Base-by-base conservation (phyloP, 2,329 filamentous ascomycete species). In the Fusarium begoniae region DNA sequence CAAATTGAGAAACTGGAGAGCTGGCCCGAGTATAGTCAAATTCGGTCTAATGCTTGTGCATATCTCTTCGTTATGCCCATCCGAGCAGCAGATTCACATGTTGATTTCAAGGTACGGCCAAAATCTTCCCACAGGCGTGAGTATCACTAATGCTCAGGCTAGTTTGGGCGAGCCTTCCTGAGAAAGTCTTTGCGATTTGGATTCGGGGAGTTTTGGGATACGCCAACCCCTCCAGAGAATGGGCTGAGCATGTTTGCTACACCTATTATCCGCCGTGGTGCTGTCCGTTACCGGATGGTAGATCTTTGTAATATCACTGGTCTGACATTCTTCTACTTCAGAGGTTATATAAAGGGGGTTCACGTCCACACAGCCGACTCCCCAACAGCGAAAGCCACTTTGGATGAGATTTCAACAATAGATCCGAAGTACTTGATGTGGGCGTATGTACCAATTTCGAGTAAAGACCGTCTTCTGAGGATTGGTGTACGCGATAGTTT, bases 231-330 rank as follows among this genome's bases (percentile, higher is more conserved):
- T 28, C 24, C 44, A 5, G 2, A 47, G 6, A 5, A 47, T 6
- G 12, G 24, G 18, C 18, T 28, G 12, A 47, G 5, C 24, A 28
- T 28, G 44, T 47, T 47, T 7, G 44, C 44, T 28, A 0, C 0
- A 47, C 24, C 44, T 3, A 3, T 28, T 13, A 0, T 0, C 24
- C 44, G 44, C 18, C 0, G 3, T 26, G 8, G 24, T 47, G 2
- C 44, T 8, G 13, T 9, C 44, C 44, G 24, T 28, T 47, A 28
- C 18, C 12, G 44, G 8, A 28, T 18, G 44, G 44, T 47, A 47
- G 24, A 47, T 8, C 44, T 47, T 7, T 10, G 44, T 10, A 10
- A 47, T 6, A 28, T 28, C 24, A 47, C 44, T 18, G 24, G 24
- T 15, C 13, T 47, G 24, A 47, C 24, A 10, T 47, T 47, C 44